Conservation (phyloP, 345 rosid genomes). For the Rhodomyrtus tomentosa region DNA sequence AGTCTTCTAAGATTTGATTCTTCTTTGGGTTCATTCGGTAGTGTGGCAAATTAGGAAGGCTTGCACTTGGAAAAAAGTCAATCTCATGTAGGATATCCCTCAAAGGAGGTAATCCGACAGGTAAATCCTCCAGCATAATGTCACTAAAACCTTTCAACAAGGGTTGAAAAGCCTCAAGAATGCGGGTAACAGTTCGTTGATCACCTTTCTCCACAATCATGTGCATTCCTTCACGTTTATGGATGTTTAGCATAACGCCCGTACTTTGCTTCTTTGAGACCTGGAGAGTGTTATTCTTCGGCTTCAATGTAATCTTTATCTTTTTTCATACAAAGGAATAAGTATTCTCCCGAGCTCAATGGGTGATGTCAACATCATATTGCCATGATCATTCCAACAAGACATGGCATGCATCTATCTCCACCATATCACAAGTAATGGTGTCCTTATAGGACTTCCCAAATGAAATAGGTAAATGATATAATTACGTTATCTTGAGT, state of each 20-base stretch:
- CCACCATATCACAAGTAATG: background rate
- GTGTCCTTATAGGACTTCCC: background rate
- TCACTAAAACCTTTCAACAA: background rate
- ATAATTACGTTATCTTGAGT: background rate
- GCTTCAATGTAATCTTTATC: too few relatives aligned
- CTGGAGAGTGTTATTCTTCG: background rate
- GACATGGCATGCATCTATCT: background rate
- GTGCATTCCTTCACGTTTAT: background rate
- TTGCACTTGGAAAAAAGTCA: background rate
- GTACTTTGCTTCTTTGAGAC: too few relatives aligned
- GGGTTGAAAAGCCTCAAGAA: background rate
- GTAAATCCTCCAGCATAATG: background rate
- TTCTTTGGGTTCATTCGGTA: constrained; percentile 3
- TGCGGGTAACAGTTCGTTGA: background rate
- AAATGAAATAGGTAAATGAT: background rate
- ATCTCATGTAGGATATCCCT: background rate
- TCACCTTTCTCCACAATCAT: background rate
- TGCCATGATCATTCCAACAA: background rate
- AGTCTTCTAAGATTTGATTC: background rate
- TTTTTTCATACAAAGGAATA: background rate
- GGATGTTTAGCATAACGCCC: too few relatives aligned
- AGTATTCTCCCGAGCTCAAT: background rate
- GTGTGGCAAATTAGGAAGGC: background rate
- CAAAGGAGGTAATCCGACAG: background rate
- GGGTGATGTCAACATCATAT: background rate